Base-by-base conservation (phyloP, 176 grass and related monocot species). In the Hyparrhenia diplandra region DNA sequence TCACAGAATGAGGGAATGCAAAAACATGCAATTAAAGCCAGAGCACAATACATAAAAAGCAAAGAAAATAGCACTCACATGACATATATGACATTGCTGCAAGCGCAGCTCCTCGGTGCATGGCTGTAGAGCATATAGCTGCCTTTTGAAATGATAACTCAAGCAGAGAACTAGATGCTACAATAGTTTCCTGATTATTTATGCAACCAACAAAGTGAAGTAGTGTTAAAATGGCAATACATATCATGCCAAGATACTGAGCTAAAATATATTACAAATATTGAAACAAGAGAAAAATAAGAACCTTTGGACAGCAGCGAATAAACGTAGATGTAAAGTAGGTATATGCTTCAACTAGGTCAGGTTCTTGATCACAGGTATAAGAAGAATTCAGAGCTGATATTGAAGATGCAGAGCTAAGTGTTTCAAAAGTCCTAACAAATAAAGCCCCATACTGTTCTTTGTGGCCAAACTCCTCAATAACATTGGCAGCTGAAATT, bases 81-180 rank as follows among this genome's bases (percentile, higher is more conserved):
- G 90, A 98, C 46, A 98, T 86, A 83, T 91, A 98, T 64, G 96
- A 93, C 92, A 98, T 95, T 65, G 96, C 84, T 68, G 92, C 92
- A 85, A 98, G 80, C 83, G 90, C 90, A 71, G 88, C 92, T 71
- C 84, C 92, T 71, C 84, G 80, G 82, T 98, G 96, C 96, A 95
- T 95, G 70, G 96, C 90, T 31, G 92, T 93, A 84, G 88, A 95
- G 66, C 96, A 94, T 68, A 98, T 91, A 71, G 90, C 84, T 76
- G 92, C 88, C 82, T 98, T n/a, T 84, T 95, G 92, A 70, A 98
- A 84, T 78, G 96, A 98, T 49, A 93, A 77, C 64, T 98, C 92
- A 51, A 98, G 88, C 29, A 98, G 82, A 13, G 86, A 84, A 35
- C 88, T 82, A 72, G 90, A 95, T 88, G 84, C 84, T 23, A 86